These are phyloP conservation scores for Aspergillus ochraceus DNA, from an alignment of 2,329 filamentous ascomycete genomes.

Conservation along the genomic window DNA sequence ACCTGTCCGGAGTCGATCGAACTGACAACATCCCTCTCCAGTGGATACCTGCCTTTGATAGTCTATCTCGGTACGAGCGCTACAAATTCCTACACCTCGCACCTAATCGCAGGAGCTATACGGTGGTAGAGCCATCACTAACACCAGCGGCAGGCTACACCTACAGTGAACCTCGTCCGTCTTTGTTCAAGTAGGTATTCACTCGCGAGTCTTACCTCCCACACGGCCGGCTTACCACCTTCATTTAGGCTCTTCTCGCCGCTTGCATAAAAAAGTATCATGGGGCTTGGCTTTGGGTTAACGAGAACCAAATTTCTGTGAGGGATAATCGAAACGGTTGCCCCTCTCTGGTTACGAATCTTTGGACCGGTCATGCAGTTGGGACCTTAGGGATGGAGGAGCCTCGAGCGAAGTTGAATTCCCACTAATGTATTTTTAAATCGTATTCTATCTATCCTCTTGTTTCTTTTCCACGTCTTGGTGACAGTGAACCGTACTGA, in stretches of 20 bases:
- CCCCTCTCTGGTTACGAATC: not conserved
- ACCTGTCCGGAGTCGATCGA: slow-evolving; percentile 1
- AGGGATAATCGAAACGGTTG: not conserved
- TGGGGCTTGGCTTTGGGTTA: not conserved
- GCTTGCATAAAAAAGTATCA: slow-evolving; percentile 36
- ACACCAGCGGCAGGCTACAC: slow-evolving; percentile 70
- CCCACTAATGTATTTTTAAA: slow-evolving; percentile 29
- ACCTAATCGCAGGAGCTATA: not conserved
- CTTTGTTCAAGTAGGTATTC: slow-evolving; percentile 64
- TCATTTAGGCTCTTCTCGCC: slow-evolving; percentile 42
- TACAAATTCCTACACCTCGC: not conserved
- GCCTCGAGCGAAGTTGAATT: not conserved
- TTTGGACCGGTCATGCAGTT: not conserved
- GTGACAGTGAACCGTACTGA: too few relatives aligned
- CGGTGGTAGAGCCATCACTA: slow-evolving; percentile 14
- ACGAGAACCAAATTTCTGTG: not conserved
- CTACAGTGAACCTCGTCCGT: slow-evolving; percentile 85
- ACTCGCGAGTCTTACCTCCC: slow-evolving; percentile 28
- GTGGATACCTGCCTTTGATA: slow-evolving; percentile 94
- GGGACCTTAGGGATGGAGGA: not conserved
- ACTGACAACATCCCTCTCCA: slow-evolving; percentile 40
- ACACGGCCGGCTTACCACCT: slow-evolving; percentile 15
- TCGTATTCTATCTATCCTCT: not conserved
- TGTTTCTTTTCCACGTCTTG: not conserved
- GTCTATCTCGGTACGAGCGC: slow-evolving; percentile 79